phyloP scores from a whole-genome alignment of 176 grass and related monocot genomes.

The Triticum urartu region DNA sequence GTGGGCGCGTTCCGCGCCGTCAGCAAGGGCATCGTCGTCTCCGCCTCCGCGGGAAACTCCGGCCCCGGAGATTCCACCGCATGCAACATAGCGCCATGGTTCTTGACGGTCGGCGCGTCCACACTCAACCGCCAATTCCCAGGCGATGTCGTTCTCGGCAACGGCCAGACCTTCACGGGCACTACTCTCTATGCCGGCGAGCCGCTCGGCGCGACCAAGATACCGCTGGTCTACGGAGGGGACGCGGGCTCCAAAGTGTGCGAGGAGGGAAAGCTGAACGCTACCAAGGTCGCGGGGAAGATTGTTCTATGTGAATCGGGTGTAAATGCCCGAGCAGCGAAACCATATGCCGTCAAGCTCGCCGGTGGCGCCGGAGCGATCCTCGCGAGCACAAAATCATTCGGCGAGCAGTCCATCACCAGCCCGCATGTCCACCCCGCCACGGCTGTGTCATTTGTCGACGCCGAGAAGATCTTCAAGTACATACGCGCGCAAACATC shows the following conservation, averaged over 20 bases:
- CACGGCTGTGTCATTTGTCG: neutral
- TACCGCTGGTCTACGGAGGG: conserved; percentile 31
- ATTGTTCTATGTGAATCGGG: conserved; percentile 54
- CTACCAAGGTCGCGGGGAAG: conserved; percentile 22
- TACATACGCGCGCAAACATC: conserved; percentile 25
- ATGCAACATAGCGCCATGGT: conserved; percentile 55
- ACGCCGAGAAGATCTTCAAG: too few species aligned
- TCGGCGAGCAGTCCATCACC: conserved; percentile 12
- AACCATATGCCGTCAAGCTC: conserved; percentile 36
- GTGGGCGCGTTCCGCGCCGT: conserved; percentile 41
- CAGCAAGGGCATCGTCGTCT: conserved; percentile 39
- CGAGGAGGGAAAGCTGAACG: conserved; percentile 6
- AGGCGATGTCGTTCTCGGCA: conserved; percentile 32
- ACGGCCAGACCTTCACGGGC: conserved; percentile 19
- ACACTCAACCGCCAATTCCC: conserved; percentile 49
- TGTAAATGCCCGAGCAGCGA: neutral
- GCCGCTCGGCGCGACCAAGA: neutral
- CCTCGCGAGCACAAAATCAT: neutral
- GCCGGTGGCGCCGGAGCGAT: conserved; percentile 49
- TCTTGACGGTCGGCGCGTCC: conserved; percentile 58
- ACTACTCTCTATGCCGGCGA: conserved; percentile 32
- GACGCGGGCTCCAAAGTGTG: conserved; percentile 23
- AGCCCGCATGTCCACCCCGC: conserved; percentile 20
- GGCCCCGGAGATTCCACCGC: conserved; percentile 33
- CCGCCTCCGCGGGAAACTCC: conserved; percentile 26